These are phyloP conservation scores for Rhinocladiella similis DNA, from an alignment of 2,329 filamentous ascomycete species.

Conservation along the genomic window DNA sequence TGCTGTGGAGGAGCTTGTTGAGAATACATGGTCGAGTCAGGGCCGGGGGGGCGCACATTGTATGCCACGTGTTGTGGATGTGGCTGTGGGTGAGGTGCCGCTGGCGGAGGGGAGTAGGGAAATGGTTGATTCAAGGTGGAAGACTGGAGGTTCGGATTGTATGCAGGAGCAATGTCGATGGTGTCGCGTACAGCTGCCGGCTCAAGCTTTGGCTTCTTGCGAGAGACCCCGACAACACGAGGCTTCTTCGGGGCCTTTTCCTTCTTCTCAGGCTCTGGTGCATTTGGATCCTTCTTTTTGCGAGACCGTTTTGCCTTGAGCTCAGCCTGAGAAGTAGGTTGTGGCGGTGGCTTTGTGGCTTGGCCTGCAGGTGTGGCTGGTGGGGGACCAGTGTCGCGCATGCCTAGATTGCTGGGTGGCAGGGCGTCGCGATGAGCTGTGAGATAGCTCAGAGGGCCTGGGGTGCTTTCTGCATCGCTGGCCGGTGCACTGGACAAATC, in stretches of 20 bases:
- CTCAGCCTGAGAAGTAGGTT: background rate
- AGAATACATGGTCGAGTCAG: slow-evolving; percentile 21
- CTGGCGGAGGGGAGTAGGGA: slow-evolving; percentile 11
- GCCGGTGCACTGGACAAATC: slow-evolving; percentile 30
- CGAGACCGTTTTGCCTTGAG: slow-evolving; percentile 26
- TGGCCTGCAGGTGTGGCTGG: slow-evolving; percentile 27
- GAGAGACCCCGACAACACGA: slow-evolving; percentile 39
- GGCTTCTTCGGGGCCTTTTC: slow-evolving; percentile 27
- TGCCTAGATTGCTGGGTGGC: slow-evolving; percentile 15
- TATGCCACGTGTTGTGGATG: too few relatives aligned
- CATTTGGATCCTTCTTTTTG: slow-evolving; percentile 39
- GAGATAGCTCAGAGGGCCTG: slow-evolving; percentile 11
- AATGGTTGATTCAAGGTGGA: slow-evolving; percentile 26
- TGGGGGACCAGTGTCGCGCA: slow-evolving; percentile 16
- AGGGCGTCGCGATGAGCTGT: slow-evolving; percentile 10
- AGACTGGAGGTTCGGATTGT: slow-evolving; percentile 17
- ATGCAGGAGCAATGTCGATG: slow-evolving; percentile 14
- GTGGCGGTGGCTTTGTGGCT: slow-evolving; percentile 33
- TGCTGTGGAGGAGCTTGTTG: slow-evolving; percentile 36
- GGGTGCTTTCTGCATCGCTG: slow-evolving; percentile 26
- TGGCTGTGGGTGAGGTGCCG: too few relatives aligned
- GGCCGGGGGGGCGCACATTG: slow-evolving; percentile 28
- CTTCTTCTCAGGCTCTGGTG: slow-evolving; percentile 30
- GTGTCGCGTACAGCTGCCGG: slow-evolving; percentile 10
- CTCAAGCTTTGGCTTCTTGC: slow-evolving; percentile 51